A percentile compares a stretch with the other conserved stretches of the same genome.
Conservation (phyloP, 2,329 filamentous ascomycete species). For the Xylariales sp. region DNA sequence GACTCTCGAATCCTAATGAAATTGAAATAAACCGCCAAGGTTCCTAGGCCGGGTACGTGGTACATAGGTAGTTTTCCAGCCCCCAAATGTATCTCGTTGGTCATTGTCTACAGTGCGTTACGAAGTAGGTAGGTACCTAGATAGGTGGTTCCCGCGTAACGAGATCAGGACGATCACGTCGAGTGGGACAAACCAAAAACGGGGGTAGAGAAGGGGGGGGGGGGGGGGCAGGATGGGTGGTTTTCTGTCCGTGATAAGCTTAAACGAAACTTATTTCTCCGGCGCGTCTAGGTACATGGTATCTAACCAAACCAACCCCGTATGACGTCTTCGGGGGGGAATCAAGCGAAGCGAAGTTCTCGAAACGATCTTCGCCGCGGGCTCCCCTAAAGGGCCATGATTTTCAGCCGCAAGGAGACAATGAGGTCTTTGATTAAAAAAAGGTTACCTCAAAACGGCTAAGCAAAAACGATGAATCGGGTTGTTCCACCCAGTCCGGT, state of each 20-base stretch:
- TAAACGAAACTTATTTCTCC: constrained; percentile 25
- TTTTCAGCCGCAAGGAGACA: constrained; percentile 30
- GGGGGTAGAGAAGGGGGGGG: not conserved
- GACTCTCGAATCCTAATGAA: no score
- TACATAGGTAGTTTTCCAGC: not conserved
- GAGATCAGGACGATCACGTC: constrained; percentile 3
- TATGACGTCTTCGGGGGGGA: constrained; percentile 21
- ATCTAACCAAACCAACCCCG: no score
- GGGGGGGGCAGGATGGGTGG: no score
- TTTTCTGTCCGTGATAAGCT: constrained; percentile 21
- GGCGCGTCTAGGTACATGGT: not conserved
- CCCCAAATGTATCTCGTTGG: not conserved
- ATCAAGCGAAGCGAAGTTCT: not conserved
- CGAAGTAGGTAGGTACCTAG: not conserved
- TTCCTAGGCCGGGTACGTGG: no score
- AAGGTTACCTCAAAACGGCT: constrained; percentile 22
- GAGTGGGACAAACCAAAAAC: constrained; percentile 8
- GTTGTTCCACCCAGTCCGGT: constrained; percentile 4
- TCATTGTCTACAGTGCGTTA: not conserved
- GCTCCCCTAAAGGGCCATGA: not conserved
- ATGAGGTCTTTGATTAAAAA: constrained; percentile 12
- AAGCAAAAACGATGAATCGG: constrained; percentile 8
- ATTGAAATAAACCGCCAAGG: no score
- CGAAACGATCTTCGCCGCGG: not conserved
- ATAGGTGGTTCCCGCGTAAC: not conserved